Conservation (phyloP, 208 protist species). For the Leishmania lainsoni region DNA sequence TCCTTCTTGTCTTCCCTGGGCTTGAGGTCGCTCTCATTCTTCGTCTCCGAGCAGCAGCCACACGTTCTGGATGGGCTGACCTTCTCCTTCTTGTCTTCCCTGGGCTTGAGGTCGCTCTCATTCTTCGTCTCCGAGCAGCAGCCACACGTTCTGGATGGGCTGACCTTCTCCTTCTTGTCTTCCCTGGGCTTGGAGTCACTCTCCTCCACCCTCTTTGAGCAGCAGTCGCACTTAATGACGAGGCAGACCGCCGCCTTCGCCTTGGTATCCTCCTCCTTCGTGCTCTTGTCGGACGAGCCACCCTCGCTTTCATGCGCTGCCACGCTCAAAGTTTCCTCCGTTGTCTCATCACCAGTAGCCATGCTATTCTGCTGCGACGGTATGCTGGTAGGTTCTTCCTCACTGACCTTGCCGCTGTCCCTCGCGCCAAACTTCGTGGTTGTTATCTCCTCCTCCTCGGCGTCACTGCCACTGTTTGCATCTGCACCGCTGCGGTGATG, state of each 20-base stretch:
- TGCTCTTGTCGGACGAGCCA: neutral
- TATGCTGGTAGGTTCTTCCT: conserved; percentile 17
- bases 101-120: neutral
- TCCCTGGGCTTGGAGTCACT: neutral
- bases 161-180: conserved; percentile 6
- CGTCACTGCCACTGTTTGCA: neutral
- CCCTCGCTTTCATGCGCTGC: neutral
- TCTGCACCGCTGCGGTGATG: conserved; percentile 8
- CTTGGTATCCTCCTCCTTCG: neutral
- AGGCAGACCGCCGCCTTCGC: neutral
- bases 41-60: neutral
- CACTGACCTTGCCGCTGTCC: conserved; percentile 6
- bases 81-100: conserved; percentile 11
- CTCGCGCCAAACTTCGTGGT: neutral
- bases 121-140: neutral
- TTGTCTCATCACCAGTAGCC: neutral
- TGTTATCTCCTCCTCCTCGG: neutral
- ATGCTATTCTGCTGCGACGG: neutral
- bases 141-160: no score
- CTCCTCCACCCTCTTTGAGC: conserved; percentile 3
- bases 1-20: conserved; percentile 1
- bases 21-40: neutral
- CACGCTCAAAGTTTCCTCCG: neutral
- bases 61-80: neutral
- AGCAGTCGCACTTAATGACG: neutral